phyloP scores from a whole-genome alignment of 192 early-diverging fungal genomes.

The Coemansia aciculifera region DNA sequence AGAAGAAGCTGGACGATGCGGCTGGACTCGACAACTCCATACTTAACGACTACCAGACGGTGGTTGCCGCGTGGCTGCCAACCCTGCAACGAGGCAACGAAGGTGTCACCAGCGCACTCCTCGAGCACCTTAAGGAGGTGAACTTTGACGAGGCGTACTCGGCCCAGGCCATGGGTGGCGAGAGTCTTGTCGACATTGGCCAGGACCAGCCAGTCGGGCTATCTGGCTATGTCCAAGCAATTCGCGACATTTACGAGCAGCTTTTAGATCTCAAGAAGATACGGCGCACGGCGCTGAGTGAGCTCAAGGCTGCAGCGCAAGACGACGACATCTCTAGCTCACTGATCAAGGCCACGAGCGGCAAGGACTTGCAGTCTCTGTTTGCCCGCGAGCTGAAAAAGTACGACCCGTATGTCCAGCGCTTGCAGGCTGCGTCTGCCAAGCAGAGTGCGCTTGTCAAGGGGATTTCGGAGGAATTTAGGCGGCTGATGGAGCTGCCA shows the following conservation, averaged over 20 bases:
- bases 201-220: conserved; percentile 48
- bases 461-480: conserved; percentile 74
- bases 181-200: conserved; percentile 64
- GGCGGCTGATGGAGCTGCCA: conserved; percentile 70
- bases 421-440: conserved; percentile 71
- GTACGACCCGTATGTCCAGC: conserved; percentile 75
- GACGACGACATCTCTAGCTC: conserved; percentile 81
- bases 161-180: conserved; percentile 28
- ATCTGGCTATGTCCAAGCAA: conserved; percentile 38
- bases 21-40: conserved; percentile 63
- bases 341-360: conserved; percentile 55
- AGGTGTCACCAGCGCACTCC: conserved; percentile 54
- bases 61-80: conserved; percentile 45
- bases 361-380: conserved; percentile 82
- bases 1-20: conserved; percentile 77
- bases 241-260: conserved; percentile 46
- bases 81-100: conserved; percentile 48
- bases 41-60: conserved; percentile 41
- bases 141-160: conserved; percentile 34
- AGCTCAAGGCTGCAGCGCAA: conserved; percentile 59
- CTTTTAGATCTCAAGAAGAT: conserved; percentile 42
- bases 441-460: conserved; percentile 74
- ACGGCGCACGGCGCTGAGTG: conserved; percentile 55
- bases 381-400: conserved; percentile 92
- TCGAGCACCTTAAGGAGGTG: conserved; percentile 50